Conservation (phyloP, 2,329 filamentous ascomycete species). For the Cryphonectria parasitica region DNA sequence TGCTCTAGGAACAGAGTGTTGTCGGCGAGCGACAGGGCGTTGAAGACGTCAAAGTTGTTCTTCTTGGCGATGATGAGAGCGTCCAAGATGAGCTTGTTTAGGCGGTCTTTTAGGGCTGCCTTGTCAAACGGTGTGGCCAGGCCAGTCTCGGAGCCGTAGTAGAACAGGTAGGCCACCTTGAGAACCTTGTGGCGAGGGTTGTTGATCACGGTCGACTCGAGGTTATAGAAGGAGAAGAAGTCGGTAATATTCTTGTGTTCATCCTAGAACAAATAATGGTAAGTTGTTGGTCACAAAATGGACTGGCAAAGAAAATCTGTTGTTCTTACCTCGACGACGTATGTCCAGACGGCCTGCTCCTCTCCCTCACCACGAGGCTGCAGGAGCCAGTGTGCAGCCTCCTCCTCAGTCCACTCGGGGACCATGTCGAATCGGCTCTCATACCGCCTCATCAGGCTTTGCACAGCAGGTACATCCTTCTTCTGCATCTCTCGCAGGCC, state of each 20-base stretch:
- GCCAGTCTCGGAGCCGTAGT: slow-evolving; percentile 86
- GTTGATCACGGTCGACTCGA: slow-evolving; percentile 90
- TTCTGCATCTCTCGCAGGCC: slow-evolving; percentile 80
- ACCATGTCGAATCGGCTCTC: slow-evolving; percentile 80
- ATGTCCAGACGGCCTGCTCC: slow-evolving; percentile 90
- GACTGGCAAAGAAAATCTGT: no score
- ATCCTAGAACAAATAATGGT: slow-evolving; percentile 42
- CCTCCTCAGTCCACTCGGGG: slow-evolving; percentile 77
- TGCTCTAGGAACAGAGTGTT: slow-evolving; percentile 92
- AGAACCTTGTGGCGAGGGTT: slow-evolving; percentile 77
- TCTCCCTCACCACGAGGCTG: slow-evolving; percentile 65
- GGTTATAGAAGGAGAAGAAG: slow-evolving; percentile 95
- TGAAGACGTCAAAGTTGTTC: slow-evolving; percentile 90
- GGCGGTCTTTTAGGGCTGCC: slow-evolving; percentile 70
- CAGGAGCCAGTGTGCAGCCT: slow-evolving; percentile 87
- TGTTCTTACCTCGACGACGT: slow-evolving; percentile 75
- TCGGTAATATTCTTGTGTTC: slow-evolving; percentile 84
- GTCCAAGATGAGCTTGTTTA: slow-evolving; percentile 82
- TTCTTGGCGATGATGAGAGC: slow-evolving; percentile 86
- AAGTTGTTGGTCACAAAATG: slow-evolving; percentile 10
- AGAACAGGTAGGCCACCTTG: slow-evolving; percentile 93
- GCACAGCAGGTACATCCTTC: slow-evolving; percentile 77
- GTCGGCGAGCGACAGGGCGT: slow-evolving; percentile 90
- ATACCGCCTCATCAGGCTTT: slow-evolving; percentile 76
- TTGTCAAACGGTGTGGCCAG: slow-evolving; percentile 62